Evolutionary conservation across 108 stramenopile species (phyloP).

Genomic region (Skeletonema tropicum): DNA sequence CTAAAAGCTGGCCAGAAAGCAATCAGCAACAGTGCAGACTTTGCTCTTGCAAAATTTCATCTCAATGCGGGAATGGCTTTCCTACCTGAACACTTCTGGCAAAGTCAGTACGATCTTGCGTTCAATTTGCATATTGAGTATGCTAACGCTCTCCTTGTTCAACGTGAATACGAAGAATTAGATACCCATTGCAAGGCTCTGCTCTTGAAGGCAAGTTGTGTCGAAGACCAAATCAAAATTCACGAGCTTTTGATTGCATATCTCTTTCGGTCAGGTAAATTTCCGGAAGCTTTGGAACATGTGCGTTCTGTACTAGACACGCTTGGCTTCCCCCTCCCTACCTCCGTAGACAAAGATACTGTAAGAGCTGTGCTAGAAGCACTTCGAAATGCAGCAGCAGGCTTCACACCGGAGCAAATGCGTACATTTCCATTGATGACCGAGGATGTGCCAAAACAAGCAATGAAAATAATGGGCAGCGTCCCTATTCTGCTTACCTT

Average conservation of each 20-base stretch:
- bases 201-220: background rate
- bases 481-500: background rate
- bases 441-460: conserved; percentile 1
- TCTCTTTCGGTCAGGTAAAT: background rate
- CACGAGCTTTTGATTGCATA: background rate
- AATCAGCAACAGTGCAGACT: background rate
- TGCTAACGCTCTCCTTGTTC: background rate
- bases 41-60: background rate
- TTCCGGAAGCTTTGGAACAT: background rate
- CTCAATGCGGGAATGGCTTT: background rate
- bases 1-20: conserved; percentile 2
- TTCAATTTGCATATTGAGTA: background rate
- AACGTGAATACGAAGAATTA: background rate
- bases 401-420: conserved; percentile 5
- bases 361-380: background rate
- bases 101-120: background rate
- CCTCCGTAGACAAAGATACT: background rate
- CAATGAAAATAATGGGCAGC: conserved; percentile 4
- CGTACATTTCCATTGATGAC: background rate
- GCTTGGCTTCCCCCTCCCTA: background rate
- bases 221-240: background rate
- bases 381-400: background rate
- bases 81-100: background rate
- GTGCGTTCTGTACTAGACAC: conserved; percentile 2
- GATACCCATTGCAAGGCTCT: background rate